Conservation (phyloP, 1,284 basidiomycete species). For the Ustilago crameri region DNA sequence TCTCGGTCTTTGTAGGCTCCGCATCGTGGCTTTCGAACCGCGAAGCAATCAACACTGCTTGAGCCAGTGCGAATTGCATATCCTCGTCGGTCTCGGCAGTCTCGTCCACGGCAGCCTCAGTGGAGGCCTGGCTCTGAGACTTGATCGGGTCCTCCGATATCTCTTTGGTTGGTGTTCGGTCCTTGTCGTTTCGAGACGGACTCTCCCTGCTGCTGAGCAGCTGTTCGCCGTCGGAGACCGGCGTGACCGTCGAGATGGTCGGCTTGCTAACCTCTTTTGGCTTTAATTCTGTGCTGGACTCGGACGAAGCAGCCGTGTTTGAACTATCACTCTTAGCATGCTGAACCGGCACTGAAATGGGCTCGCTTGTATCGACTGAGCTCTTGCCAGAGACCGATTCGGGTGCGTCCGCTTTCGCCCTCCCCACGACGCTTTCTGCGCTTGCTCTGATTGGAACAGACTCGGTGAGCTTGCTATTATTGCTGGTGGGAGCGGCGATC, state of each 20-base stretch:
- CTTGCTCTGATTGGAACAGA: no score
- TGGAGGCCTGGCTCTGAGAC: background rate
- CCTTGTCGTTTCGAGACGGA: conserved; percentile 1
- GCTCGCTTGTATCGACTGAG: background rate
- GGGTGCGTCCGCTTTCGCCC: background rate
- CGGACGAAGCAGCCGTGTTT: no score
- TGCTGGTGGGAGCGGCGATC: no score
- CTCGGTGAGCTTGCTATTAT: no score
- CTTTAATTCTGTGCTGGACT: no score
- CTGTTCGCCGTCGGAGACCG: background rate
- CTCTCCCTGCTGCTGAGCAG: background rate
- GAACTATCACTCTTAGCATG: no score
- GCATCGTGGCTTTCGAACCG: conserved; percentile 17
- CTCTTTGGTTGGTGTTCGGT: conserved; percentile 15
- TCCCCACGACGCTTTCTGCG: background rate
- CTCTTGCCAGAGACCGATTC: background rate
- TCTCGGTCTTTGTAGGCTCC: background rate
- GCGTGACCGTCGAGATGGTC: background rate
- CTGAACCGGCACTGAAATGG: no score
- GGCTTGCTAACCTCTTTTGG: background rate
- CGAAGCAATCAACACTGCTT: conserved; percentile 33
- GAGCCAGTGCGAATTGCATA: conserved; percentile 20
- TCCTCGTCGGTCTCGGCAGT: conserved; percentile 2
- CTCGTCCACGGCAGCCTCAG: background rate
- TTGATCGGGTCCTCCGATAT: conserved; percentile 12